phyloP scores from a whole-genome alignment of 2,329 filamentous ascomycete genomes.

The Aspergillus luchuensis region DNA sequence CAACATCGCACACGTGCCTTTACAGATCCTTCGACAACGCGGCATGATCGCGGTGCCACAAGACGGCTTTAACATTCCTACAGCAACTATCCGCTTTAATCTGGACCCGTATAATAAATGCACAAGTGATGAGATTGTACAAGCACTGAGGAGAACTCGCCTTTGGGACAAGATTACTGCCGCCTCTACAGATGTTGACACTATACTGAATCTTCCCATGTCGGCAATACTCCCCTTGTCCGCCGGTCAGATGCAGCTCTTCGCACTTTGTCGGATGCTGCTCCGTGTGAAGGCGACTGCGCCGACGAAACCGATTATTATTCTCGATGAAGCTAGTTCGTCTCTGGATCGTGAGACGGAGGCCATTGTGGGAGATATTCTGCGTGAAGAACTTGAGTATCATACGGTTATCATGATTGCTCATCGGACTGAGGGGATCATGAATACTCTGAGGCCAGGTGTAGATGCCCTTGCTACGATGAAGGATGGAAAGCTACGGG shows the following conservation, averaged over 20 bases:
- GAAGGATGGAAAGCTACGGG: background rate
- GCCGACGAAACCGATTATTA: background rate
- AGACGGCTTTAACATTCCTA: background rate
- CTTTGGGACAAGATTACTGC: background rate
- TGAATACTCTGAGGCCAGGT: background rate
- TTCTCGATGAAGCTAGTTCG: constrained; percentile 7
- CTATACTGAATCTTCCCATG: background rate
- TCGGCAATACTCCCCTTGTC: background rate
- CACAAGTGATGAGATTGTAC: background rate
- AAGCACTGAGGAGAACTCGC: background rate
- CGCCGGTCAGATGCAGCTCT: background rate
- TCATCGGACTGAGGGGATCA: background rate
- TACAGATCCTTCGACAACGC: background rate
- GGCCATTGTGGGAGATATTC: background rate
- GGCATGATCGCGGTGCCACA: constrained; percentile 9
- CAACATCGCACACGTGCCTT: background rate
- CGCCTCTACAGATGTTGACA: background rate
- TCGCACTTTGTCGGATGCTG: background rate
- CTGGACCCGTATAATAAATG: background rate
- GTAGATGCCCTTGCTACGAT: background rate
- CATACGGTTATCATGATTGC: background rate
- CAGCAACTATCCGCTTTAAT: background rate
- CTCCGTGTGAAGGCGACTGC: background rate
- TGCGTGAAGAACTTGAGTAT: background rate
- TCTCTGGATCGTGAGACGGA: background rate